Conservation (phyloP, 2,329 filamentous ascomycete genomes). For the Calonectria crousiana region DNA sequence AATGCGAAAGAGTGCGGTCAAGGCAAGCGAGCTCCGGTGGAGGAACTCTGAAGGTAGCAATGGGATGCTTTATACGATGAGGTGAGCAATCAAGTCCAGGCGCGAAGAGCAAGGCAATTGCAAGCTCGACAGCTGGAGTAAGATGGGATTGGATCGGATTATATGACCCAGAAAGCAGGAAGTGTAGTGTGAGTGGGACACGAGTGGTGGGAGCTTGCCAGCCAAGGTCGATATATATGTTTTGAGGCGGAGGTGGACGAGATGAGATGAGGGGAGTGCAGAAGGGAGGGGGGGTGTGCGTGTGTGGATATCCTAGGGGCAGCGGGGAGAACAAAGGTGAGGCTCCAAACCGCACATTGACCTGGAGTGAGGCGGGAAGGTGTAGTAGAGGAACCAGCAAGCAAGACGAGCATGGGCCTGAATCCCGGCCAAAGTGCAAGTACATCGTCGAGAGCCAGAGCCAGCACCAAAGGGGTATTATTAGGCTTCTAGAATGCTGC, state of each 20-base stretch:
- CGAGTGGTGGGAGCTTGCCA: slow-evolving; percentile 12
- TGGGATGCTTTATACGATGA: slow-evolving; percentile 14
- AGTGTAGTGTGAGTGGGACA: slow-evolving; percentile 21
- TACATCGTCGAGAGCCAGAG: not conserved
- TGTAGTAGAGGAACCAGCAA: slow-evolving; percentile 31
- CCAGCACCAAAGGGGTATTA: slow-evolving; percentile 34
- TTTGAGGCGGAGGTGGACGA: slow-evolving; percentile 7
- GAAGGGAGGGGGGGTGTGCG: not conserved
- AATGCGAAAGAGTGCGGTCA: not conserved
- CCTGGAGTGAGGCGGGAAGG: slow-evolving; percentile 41
- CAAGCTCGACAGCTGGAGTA: slow-evolving; percentile 26
- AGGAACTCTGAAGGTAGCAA: not conserved
- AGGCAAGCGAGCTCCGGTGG: slow-evolving; percentile 5
- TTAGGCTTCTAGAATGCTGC: slow-evolving; percentile 42
- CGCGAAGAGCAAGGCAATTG: slow-evolving; percentile 24
- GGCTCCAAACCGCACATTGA: slow-evolving; percentile 46
- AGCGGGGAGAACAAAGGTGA: slow-evolving; percentile 32
- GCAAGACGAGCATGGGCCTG: slow-evolving; percentile 31
- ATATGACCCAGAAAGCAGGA: slow-evolving; percentile 18
- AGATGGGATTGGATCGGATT: slow-evolving; percentile 29
- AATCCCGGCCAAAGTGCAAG: slow-evolving; percentile 31
- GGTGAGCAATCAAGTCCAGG: slow-evolving; percentile 22
- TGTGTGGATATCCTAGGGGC: slow-evolving; percentile 1
- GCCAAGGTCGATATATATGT: slow-evolving; percentile 18
- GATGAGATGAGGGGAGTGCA: slow-evolving; percentile 1